These are phyloP conservation scores for Phalaenopsis equestris DNA, from an alignment of 106 monocot species.

Conservation along the genomic window DNA sequence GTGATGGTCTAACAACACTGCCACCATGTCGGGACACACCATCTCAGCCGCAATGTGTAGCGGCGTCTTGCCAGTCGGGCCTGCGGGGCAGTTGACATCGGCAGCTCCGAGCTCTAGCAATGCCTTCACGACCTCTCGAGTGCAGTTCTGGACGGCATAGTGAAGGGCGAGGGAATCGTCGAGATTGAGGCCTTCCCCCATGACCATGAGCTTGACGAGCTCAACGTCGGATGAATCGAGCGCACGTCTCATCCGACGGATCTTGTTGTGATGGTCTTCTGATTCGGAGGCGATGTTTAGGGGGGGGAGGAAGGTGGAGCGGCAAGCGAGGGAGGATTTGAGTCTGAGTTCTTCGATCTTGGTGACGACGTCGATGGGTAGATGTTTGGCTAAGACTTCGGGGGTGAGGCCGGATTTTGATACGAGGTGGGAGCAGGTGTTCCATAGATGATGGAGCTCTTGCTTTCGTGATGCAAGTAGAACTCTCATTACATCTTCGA, in stretches of 20 bases:
- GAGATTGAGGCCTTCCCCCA: slow-evolving; percentile 93
- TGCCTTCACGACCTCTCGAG: slow-evolving; percentile 89
- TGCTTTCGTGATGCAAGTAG: slow-evolving; percentile 81
- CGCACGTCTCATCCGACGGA: slow-evolving; percentile 27
- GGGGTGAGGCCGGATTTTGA: slow-evolving; percentile 91
- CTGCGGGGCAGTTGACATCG: slow-evolving; percentile 79
- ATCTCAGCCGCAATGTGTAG: slow-evolving; percentile 91
- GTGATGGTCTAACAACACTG: slow-evolving; percentile 93
- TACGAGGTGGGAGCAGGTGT: slow-evolving; percentile 81
- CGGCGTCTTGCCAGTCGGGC: slow-evolving; percentile 72
- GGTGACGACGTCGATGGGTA: slow-evolving; percentile 76
- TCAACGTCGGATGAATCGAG: slow-evolving; percentile 92
- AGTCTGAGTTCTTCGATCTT: slow-evolving; percentile 83
- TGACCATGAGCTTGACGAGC: slow-evolving; percentile 94
- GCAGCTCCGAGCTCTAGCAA: slow-evolving; percentile 91
- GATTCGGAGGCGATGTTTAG: slow-evolving; percentile 19
- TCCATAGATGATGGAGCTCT: slow-evolving; percentile 89
- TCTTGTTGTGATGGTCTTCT: slow-evolving; percentile 65
- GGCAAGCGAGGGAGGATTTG: slow-evolving; percentile 52
- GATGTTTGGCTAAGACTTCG: slow-evolving; percentile 91
- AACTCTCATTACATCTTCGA: slow-evolving; percentile 98
- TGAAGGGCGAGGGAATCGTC: slow-evolving; percentile 86
- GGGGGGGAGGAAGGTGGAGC: neutral
- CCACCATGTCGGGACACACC: slow-evolving; percentile 97
- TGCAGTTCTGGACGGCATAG: slow-evolving; percentile 88